Conservation (phyloP, 78 protist species). For the Dictyostelium discoideum region DNA sequence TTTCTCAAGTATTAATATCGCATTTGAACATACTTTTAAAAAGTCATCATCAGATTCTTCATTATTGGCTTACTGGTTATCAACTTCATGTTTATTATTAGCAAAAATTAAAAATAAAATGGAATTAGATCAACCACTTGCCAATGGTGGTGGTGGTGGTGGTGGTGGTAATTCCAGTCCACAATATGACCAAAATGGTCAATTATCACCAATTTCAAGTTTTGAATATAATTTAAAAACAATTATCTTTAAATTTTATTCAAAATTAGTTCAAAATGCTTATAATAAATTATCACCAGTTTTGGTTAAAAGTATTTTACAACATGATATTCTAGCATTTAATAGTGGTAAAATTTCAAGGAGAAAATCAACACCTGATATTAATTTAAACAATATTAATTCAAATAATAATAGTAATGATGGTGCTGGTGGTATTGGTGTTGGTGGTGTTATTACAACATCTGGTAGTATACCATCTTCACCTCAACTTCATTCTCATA, state of each 20-base stretch:
- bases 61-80: constrained; percentile 56
- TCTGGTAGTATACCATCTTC: neutral
- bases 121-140: neutral
- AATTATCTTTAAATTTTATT: constrained; percentile 59
- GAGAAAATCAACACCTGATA: constrained; percentile 56
- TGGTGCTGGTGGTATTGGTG: neutral
- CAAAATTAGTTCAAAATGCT: constrained; percentile 43
- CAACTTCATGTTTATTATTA: constrained; percentile 34
- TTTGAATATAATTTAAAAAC: constrained; percentile 63
- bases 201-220: constrained; percentile 51
- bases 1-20: constrained; percentile 26
- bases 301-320: constrained; percentile 18
- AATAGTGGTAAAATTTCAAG: constrained; percentile 49
- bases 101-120: constrained; percentile 49
- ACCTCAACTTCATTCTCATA: neutral
- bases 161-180: neutral
- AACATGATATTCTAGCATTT: constrained; percentile 71
- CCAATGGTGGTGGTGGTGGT: neutral
- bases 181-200: neutral
- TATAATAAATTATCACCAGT: constrained; percentile 46
- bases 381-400: neutral
- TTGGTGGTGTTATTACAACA: neutral
- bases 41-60: constrained; percentile 19
- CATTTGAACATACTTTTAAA: constrained; percentile 40
- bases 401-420: neutral